Evolutionary conservation across 345 rosid species (phyloP).

Genomic region (Bruguiera sexangula): DNA sequence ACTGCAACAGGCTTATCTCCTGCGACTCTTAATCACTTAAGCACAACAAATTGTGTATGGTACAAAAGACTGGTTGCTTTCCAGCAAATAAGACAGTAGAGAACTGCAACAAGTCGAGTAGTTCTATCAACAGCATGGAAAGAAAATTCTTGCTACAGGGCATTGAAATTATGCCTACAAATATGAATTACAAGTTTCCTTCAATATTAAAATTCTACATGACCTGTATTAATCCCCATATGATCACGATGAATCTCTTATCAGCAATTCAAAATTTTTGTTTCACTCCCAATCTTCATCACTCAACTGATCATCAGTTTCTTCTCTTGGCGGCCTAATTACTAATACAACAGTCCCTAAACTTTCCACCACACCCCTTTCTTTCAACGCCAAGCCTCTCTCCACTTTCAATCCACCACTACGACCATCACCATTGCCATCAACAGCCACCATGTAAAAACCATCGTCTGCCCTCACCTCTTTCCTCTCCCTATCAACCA

Average conservation of each 20-base stretch:
- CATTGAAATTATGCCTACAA: background rate
- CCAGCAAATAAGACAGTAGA: background rate
- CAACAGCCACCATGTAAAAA: slow-evolving; percentile 56
- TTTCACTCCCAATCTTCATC: slow-evolving; percentile 78
- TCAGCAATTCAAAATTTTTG: background rate
- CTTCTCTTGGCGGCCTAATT: slow-evolving; percentile 76
- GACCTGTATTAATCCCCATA: slow-evolving; percentile 16
- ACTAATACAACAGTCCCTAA: slow-evolving; percentile 62
- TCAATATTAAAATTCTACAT: slow-evolving; percentile 27
- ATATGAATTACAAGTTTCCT: slow-evolving; percentile 7
- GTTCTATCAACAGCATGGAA: background rate
- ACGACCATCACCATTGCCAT: slow-evolving; percentile 29
- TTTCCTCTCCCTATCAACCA: slow-evolving; percentile 57
- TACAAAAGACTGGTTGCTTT: background rate
- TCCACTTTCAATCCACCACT: slow-evolving; percentile 49
- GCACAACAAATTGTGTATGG: background rate
- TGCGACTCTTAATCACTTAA: background rate
- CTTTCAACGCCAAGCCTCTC: slow-evolving; percentile 65
- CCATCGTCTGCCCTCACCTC: slow-evolving; percentile 54
- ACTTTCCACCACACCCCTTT: slow-evolving; percentile 49
- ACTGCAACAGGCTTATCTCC: too few relatives aligned
- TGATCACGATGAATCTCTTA: slow-evolving; percentile 4
- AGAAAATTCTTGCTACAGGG: background rate
- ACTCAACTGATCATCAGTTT: slow-evolving; percentile 50
- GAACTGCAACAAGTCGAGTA: background rate